phyloP scores from a whole-genome alignment of 2,329 filamentous ascomycete genomes.

The Lasiodiplodia sp. region DNA sequence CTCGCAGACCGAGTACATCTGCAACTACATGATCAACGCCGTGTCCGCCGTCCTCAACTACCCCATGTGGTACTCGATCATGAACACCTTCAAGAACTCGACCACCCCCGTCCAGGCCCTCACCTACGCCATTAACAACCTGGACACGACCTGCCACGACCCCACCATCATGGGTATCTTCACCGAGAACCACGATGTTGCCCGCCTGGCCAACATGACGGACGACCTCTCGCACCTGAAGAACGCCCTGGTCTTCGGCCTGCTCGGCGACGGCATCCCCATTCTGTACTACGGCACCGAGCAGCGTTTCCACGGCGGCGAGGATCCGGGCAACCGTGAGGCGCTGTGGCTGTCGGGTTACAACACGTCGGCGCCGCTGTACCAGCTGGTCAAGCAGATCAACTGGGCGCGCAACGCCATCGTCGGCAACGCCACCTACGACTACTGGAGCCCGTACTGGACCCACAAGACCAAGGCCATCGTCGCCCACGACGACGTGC shows the following conservation, averaged over 20 bases:
- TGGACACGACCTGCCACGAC: conserved; percentile 43
- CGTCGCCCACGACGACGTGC: background rate
- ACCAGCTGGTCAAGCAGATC: conserved; percentile 29
- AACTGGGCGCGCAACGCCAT: conserved; percentile 24
- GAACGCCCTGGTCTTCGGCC: conserved; percentile 49
- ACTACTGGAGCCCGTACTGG: conserved; percentile 24
- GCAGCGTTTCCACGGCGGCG: conserved; percentile 46
- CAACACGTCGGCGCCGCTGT: conserved; percentile 35
- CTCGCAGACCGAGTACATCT: conserved; percentile 60
- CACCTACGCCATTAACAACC: conserved; percentile 45
- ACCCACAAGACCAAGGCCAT: conserved; percentile 14
- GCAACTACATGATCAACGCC: conserved; percentile 58
- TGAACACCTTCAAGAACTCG: conserved; percentile 45
- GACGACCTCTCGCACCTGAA: conserved; percentile 46
- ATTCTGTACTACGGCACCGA: conserved; percentile 52
- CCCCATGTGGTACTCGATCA: conserved; percentile 55
- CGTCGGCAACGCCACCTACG: background rate
- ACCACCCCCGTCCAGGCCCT: conserved; percentile 40
- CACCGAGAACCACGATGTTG: conserved; percentile 50
- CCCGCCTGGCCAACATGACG: conserved; percentile 47
- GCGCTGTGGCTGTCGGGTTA: conserved; percentile 49
- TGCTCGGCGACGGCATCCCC: conserved; percentile 49
- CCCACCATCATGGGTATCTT: conserved; percentile 48
- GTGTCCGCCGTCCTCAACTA: conserved; percentile 70
- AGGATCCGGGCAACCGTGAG: conserved; percentile 51